phyloP scores from a whole-genome alignment of 352 stramenopile genomes.

The Phytophthora fragariaefolia region DNA sequence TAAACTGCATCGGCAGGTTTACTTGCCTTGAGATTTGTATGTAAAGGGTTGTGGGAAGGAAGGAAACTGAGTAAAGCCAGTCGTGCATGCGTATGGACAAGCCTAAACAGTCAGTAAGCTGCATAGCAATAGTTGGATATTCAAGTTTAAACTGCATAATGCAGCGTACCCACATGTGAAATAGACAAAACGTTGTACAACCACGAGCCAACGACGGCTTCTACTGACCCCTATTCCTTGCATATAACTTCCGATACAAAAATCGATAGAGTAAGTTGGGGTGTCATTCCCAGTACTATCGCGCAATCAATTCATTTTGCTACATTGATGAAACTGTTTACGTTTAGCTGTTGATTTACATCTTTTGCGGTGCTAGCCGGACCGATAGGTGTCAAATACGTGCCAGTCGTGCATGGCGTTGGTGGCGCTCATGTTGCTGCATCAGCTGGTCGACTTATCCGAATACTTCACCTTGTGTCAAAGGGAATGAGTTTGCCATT shows the following conservation, averaged over 20 bases:
- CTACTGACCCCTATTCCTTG: not conserved
- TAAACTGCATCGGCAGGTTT: not conserved
- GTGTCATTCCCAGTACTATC: not conserved
- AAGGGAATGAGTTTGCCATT: conserved; percentile 9
- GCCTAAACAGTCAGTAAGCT: not conserved
- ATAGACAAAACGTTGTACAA: not conserved
- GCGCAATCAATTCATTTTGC: not conserved
- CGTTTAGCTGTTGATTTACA: not conserved
- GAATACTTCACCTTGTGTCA: not conserved
- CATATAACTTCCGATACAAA: not conserved
- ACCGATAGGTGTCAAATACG: not conserved
- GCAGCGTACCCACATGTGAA: not conserved
- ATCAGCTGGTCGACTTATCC: not conserved
- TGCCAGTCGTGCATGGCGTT: not conserved
- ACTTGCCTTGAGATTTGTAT: not conserved
- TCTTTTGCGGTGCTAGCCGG: not conserved
- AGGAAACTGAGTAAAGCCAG: not conserved
- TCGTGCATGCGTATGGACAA: not conserved
- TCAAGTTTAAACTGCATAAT: not conserved
- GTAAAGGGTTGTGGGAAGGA: not conserved
- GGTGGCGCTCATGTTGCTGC: not conserved
- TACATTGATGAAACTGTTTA: not conserved
- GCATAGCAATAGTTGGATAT: not conserved
- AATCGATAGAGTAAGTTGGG: not conserved
- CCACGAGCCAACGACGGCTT: not conserved